Percentiles rank a stretch among this genome's conserved stretches.
These are phyloP conservation scores for Penicillium polonicum DNA, from an alignment of 2,329 filamentous ascomycete species.

Conservation along the genomic window DNA sequence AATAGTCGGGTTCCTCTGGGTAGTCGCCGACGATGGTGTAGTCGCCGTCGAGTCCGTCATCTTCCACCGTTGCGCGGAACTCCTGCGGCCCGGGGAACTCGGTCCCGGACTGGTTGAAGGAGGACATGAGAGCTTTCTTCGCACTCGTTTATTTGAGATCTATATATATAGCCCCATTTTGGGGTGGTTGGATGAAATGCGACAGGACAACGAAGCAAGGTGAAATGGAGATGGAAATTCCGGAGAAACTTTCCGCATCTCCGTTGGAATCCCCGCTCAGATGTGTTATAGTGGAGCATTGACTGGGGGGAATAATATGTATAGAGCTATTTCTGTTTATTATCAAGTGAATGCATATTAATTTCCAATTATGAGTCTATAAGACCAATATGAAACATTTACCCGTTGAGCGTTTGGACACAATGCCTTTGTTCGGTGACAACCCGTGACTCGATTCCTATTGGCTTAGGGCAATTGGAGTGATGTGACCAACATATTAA, in stretches of 20 bases:
- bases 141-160: background rate
- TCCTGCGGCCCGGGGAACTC: slow-evolving; percentile 16
- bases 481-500: too few relatives aligned
- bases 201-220: slow-evolving; percentile 4
- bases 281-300: background rate
- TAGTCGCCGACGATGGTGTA: slow-evolving; percentile 31
- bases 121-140: slow-evolving; percentile 14
- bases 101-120: slow-evolving; percentile 8
- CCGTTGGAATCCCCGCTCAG: slow-evolving; percentile 17
- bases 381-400: background rate
- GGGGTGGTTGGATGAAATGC: slow-evolving; percentile 2
- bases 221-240: slow-evolving; percentile 5
- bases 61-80: slow-evolving; percentile 15
- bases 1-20: slow-evolving; percentile 42
- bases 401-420: background rate
- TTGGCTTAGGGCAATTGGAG: background rate
- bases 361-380: background rate
- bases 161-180: slow-evolving; percentile 13
- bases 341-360: background rate
- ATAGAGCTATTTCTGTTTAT: background rate
- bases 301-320: background rate
- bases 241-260: slow-evolving; percentile 26
- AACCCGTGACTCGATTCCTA: background rate
- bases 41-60: slow-evolving; percentile 28
- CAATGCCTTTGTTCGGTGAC: background rate